Base-by-base conservation (phyloP, 2,329 filamentous ascomycete genomes). In the Zasmidium angulare region DNA sequence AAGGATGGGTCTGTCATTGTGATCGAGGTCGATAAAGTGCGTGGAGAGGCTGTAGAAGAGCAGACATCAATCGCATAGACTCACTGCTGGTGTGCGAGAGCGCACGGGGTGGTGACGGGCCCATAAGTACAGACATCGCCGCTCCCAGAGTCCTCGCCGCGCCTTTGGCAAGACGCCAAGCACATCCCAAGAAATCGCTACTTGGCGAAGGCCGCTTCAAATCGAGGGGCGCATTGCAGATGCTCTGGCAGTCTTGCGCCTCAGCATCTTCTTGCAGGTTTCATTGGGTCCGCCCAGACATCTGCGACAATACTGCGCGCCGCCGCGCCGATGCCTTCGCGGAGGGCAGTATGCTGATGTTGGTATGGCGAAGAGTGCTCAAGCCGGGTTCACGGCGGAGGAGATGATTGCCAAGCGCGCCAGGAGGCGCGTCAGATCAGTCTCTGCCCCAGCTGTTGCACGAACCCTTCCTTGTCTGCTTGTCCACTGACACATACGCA, bases 1-100 rank as follows among this genome's bases (percentile, higher is more conserved):
- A 66, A 66, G 65, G 58, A 53, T 40, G 58, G 46, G 47, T 50
- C 47, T 53, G 58, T 59, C 66, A 66, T 67, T 55, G 51, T 62
- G 23, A 57, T 26, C 52, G 60, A 46, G 49, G 23, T 22, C 50
- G 43, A 29, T 54, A 46, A 36, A 24, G 48, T 46, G 51, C 19
- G 21, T 43, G 9, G 31, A 22, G n/a, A 46, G n/a, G 20, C 36
- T 31, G 58, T 43, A 24, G 55, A 36, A 31, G 29, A 49, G 36
- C 36, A 52, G 52, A 59, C 60, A 64, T 59, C 46, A 58, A 64
- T 50, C 51, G 50, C 21, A 51, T 24, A 26, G 40, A 48, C 49
- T 58, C 55, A 53, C 26, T 21, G 43, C 24, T 36, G 22, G 46
- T 36, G 36, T 53, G 48, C 52, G 31, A 47, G n/a, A 58, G 47